Evolutionary conservation across 2,329 filamentous ascomycete genomes (phyloP), one percentile per base, ranked within the genome.

Genomic region (Eutypella sp.): DNA sequence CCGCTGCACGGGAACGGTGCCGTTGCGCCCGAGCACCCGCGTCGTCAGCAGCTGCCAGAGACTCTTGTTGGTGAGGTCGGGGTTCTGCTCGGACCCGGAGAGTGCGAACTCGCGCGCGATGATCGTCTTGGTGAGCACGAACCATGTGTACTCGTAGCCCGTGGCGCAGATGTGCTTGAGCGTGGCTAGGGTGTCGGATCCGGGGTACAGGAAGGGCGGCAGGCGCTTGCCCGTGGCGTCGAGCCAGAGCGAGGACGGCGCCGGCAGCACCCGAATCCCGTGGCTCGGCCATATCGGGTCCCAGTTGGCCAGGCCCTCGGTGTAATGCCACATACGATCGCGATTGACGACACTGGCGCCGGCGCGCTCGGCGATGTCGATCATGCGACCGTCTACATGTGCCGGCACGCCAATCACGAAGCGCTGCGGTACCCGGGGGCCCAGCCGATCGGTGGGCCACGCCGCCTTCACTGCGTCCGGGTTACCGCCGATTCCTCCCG

Each of bases 241-340:
- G 0, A 83, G 71, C 79, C 79, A 83, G 4, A 83, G 72, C 2
- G 78, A 80, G 0, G 78, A 82, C 0, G 80, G 80, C 0, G 74
- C 80, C 0, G 80, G 78, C 13, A 83, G 64, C 2, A 83, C 71
- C 27, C 79, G 76, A 50, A 83, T 83, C 18, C 79, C 79, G 54
- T 83, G 80, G 13, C 55, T 48, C 0, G 78, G 79, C 79, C 79
- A 83, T 59, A 83, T 81, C 4, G 78, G 69, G 45, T 82, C 64
- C 79, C 79, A 83, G 58, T 84, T 82, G 44, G 72, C 67, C 10
- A 84, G 59, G 0, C 80, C 80, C 54, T 84, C 80, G 10, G 78
- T 82, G 57, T 84, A 84, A 59, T 83, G 79, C 80, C 80, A 84
- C 79, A 83, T 82, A 37, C 80, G 67, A 55, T 83, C 80, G 41